Base-by-base conservation (phyloP, 352 stramenopile species). In the Thraustotheca clavata region DNA sequence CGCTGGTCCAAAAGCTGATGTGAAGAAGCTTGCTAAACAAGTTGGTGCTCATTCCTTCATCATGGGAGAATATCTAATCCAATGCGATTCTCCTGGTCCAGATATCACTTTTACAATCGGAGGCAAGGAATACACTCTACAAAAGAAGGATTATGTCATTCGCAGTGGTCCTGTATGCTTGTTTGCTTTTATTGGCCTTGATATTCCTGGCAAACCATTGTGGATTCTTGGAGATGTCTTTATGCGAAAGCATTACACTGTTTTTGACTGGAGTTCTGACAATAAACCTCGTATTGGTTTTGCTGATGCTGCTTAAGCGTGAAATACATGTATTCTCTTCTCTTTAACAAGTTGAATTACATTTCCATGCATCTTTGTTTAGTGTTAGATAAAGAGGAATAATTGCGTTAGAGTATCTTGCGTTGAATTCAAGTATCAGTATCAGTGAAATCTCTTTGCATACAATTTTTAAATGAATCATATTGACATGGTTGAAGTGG, bases 171-270 rank as follows among this genome's bases (percentile, higher is more conserved):
- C 76, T 12, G 82, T 89, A 40, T 99, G 96, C 74, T 75, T 99
- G 2, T 98, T 98, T 68, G 95, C 90, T 22, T 96, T 99, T 68
- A 97, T 98, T 76, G 94, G 87, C 66, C 91, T 98, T 47, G 94
- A 98, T 72, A 95, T 98, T 69, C 87, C 88, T 9, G 72, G 79
- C 47, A 77, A 78, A 16, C 81, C 81, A 46, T 40, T 89, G 36
- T 91, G 81, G 81, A 91, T 91, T 61, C 81, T 99, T 54, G 96
- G 94, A 43, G 91, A 98, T 67, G 84, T 96, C 34, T 98, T 98
- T 76, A 97, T 97, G 86, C 80, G 90, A 72, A 96, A 97, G 76
- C 95, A 96, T 74, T 97, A 97, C 83, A 94, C 86, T 26, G 85
- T 97, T 33, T 98, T 98, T 52, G 91, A 98, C 76, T 96, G 81